Base-by-base conservation (phyloP, 2,329 filamentous ascomycete species). In the Salinomyces thailandicus region DNA sequence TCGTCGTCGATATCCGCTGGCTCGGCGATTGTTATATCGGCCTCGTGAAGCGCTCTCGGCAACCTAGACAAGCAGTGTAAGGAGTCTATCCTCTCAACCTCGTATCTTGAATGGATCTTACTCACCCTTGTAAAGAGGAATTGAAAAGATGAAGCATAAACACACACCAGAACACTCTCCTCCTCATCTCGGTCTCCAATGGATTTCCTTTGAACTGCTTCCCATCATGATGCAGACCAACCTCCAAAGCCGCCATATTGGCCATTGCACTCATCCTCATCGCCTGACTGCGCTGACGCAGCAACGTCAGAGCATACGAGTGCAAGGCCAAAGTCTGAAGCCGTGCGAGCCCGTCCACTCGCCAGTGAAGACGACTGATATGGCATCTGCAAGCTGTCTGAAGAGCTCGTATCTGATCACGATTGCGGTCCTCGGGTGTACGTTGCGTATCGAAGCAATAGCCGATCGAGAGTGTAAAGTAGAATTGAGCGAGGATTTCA, bases 201-300 rank as follows among this genome's bases (percentile, higher is more conserved):
- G 39, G 35, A 19, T 41, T 38, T 5, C 35, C 35, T 18, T 15
- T 20, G 18, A 28, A 32, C 8, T 20, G 30, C 8, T 19, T 18
- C 17, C 39, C 39, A 13, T 41, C 35, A 30, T 38, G 39, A 35
- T 41, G 39, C 6, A 41, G 24, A 5, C 39, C 39, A 15, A 38
- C 26, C 19, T 38, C 39, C 11, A 38, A 31, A 2, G 39, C 39
- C 15, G 26, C 14, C 22, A 26, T 26, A 26, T 26, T 26, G n/a
- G 22, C 22, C 13, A 38, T 38, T 6, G 39, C 28, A 24, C 39
- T 41, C 15, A 41, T 27, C 14, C 36, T 30, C 14, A 38, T 18
- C 7, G 22, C 24, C 16, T 41, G 35, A 17, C 39, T 38, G n/a
- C 31, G 36, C 31, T 38, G 39, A n/a, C 39, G 29, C 6, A 41